Evolutionary conservation across 352 stramenopile species (phyloP).

Genomic region (Globisporangium spiculum): DNA sequence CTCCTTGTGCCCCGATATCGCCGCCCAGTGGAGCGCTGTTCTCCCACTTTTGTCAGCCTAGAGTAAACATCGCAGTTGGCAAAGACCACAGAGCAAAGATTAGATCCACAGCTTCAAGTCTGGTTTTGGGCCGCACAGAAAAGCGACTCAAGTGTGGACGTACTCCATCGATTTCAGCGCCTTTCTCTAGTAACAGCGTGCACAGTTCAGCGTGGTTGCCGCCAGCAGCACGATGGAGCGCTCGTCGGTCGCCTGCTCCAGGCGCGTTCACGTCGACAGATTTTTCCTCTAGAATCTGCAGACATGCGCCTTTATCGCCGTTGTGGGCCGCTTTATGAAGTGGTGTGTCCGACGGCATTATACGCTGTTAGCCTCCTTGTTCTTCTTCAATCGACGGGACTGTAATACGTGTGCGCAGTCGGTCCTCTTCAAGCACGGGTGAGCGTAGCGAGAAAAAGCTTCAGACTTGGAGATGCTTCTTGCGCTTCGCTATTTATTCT

Average conservation of each 20-base stretch:
- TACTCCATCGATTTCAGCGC: conserved; percentile 85
- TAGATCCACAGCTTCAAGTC: neutral
- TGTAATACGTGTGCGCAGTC: neutral
- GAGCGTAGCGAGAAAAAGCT: neutral
- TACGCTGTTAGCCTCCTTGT: conserved; percentile 1
- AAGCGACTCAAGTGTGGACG: conserved; percentile 12
- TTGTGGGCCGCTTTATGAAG: conserved; percentile 91
- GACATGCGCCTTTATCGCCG: conserved; percentile 83
- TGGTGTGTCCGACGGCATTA: conserved; percentile 86
- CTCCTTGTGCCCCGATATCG: conserved; percentile 92
- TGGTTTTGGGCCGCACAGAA: neutral
- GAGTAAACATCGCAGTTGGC: neutral
- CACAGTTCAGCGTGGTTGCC: conserved; percentile 89
- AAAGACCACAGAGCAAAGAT: neutral
- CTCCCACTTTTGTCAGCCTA: conserved; percentile 92
- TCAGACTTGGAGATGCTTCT: neutral
- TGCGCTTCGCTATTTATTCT: neutral
- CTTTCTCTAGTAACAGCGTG: conserved; percentile 82
- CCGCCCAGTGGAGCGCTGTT: conserved; percentile 91
- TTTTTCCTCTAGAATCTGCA: conserved; percentile 87
- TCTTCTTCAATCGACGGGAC: neutral
- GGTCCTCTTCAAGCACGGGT: neutral
- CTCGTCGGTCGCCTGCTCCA: conserved; percentile 81
- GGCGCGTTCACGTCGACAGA: conserved; percentile 87
- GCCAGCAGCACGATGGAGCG: conserved; percentile 84